Evolutionary conservation across 108 stramenopile genomes (phyloP).

Genomic region (Nitzschia sp.): DNA sequence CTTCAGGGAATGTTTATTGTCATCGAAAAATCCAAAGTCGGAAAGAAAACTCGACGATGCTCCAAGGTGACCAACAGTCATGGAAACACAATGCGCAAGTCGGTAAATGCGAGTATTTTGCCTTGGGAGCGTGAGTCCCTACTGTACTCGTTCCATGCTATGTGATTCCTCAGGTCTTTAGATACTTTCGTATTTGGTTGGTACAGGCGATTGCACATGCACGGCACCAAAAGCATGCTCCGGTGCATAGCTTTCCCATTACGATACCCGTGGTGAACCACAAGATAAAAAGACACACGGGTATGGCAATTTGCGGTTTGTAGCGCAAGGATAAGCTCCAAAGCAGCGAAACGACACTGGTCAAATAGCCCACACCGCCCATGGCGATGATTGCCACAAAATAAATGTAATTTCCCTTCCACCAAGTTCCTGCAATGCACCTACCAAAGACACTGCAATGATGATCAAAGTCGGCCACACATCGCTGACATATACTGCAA

Average conservation of each 20-base stretch:
- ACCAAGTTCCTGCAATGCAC: conserved; percentile 24
- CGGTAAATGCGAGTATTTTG: too few species aligned
- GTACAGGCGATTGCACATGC: not conserved
- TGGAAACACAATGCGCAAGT: too few species aligned
- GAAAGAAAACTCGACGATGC: too few species aligned
- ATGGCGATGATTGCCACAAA: conserved; percentile 9
- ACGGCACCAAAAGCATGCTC: not conserved
- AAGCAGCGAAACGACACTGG: conserved; percentile 2
- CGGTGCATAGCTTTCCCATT: not conserved
- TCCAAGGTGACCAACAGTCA: too few species aligned
- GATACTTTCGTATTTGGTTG: not conserved
- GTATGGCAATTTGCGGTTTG: conserved; percentile 11
- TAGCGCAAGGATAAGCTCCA: conserved; percentile 9
- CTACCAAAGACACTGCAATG: conserved; percentile 38
- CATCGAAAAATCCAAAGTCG: too few species aligned
- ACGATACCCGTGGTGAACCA: not conserved
- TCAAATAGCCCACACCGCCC: conserved; percentile 9
- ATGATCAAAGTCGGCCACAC: conserved; percentile 35
- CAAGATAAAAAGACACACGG: not conserved
- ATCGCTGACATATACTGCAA: conserved; percentile 34
- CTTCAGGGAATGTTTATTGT: too few species aligned
- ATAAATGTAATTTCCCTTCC: conserved; percentile 4
- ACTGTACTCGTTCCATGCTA: too few species aligned
- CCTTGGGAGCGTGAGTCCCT: too few species aligned
- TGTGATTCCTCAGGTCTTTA: too few species aligned